Evolutionary conservation across 2,329 filamentous ascomycete species (phyloP), one percentile per base, ranked within the genome.

Genomic region (Colletotrichum sp.): DNA sequence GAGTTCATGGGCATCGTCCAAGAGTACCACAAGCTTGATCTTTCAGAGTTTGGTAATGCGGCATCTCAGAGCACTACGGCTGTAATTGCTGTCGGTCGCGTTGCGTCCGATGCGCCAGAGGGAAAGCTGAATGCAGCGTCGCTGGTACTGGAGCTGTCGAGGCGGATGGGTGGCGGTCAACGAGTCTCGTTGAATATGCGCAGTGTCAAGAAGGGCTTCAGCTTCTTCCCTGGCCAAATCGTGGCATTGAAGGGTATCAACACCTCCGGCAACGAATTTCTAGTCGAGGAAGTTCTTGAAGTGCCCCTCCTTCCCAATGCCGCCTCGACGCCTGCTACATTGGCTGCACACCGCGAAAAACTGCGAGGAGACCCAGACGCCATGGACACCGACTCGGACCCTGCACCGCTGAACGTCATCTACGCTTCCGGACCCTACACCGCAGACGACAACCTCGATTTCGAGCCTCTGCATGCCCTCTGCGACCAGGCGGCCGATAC

Each of bases 141-240:
- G 3, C 86, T 99, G 22, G 93, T 98, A 5, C 89, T 99, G 2
- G 97, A 99, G 85, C 96, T 94, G 25, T 98, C 96, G 29, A 90
- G 96, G 79, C 90, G 95, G 34, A 95, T 92, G 80, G 97, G 97
- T 44, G 95, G 94, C 78, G 97, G 96, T 6, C 87, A 95, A 73
- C 91, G 97, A 74, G 91, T 98, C 34, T 95, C 95, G 6, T 85
- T 99, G 22, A 95, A 95, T 78, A 87, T 98, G 73, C 91, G 94
- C 76, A 22, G n/a, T 52, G 44, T 13, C n/a, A 90, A 90, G 4
- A 86, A 89, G 34, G 78, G 90, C 3, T 97, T 94, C 85, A 94
- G 95, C 82, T 95, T 99, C 87, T 99, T 99, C 83, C 97, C 96
- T 0, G 97, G 97, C 8, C 96, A 99, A 82, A 95, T 99, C 69